Evolutionary conservation across 768 basidiomycete genomes (phyloP).

Genomic region (Boletellus sp.): DNA sequence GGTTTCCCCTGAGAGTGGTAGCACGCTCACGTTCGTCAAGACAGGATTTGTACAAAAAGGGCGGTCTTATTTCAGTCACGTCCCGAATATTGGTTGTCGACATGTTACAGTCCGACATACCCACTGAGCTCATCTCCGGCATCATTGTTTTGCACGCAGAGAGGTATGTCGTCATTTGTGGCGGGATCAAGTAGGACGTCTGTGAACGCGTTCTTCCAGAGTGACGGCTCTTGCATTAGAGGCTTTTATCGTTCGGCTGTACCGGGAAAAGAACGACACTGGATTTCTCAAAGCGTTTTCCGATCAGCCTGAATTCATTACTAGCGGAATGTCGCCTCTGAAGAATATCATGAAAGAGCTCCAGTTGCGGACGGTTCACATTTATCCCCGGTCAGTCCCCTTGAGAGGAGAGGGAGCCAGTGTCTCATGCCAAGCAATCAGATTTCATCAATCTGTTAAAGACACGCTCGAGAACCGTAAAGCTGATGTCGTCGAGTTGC

Average conservation of each 20-base stretch:
- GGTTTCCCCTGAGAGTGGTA: neutral
- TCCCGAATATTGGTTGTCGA: slow-evolving; percentile 94
- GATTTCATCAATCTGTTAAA: slow-evolving; percentile 89
- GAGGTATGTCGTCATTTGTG: slow-evolving; percentile 45
- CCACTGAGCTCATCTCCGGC: slow-evolving; percentile 82
- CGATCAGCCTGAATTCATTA: slow-evolving; percentile 94
- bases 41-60: slow-evolving; percentile 80
- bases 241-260: slow-evolving; percentile 90
- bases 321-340: slow-evolving; percentile 86
- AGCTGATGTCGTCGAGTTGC: slow-evolving; percentile 90
- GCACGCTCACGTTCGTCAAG: slow-evolving; percentile 36
- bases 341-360: slow-evolving; percentile 92
- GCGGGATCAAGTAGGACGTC: neutral
- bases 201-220: slow-evolving; percentile 38
- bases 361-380: slow-evolving; percentile 81
- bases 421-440: slow-evolving; percentile 28
- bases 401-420: neutral
- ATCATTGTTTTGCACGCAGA: slow-evolving; percentile 90
- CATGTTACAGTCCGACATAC: slow-evolving; percentile 84
- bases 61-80: slow-evolving; percentile 88
- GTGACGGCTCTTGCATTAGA: slow-evolving; percentile 82
- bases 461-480: slow-evolving; percentile 74
- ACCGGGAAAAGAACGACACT: slow-evolving; percentile 80
- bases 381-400: slow-evolving; percentile 76
- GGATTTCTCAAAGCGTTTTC: slow-evolving; percentile 98